Evolutionary conservation across 164 flowering plant genomes (phyloP).

Genomic region (Tetrastigma voinierianum): DNA sequence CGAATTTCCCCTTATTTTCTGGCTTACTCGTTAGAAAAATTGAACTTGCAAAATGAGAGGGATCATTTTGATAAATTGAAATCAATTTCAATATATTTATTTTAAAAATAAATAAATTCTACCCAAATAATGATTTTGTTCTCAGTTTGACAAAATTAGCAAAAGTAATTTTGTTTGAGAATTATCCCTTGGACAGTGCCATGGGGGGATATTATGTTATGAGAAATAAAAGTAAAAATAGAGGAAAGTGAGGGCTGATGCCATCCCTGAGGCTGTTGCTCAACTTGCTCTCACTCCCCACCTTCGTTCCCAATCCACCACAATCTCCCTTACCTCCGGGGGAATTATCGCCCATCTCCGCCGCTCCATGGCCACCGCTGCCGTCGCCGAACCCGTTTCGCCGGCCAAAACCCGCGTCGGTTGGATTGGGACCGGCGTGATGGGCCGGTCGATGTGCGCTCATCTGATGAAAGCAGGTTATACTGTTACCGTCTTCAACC

Average conservation of each 20-base stretch:
- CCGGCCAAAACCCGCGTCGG: conserved; percentile 74
- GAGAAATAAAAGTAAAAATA: too few relatives aligned
- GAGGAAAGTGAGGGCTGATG: not conserved
- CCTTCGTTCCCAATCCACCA: conserved; percentile 6
- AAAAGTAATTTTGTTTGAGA: too few relatives aligned
- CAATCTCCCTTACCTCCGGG: not conserved
- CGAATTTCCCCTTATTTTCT: too few relatives aligned
- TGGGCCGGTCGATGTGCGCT: conserved; percentile 90
- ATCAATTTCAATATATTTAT: too few relatives aligned
- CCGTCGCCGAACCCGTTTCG: conserved; percentile 31
- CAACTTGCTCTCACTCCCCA: conserved; percentile 7
- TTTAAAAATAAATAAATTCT: too few relatives aligned
- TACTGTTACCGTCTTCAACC: conserved; percentile 85
- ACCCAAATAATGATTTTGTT: too few relatives aligned
- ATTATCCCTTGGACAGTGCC: too few relatives aligned
- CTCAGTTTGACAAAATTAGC: too few relatives aligned
- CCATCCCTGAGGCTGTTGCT: not conserved
- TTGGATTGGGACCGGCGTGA: conserved; percentile 99
- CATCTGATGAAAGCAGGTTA: conserved; percentile 87
- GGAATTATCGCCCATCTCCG: conserved; percentile 10
- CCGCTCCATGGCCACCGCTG: conserved; percentile 52
- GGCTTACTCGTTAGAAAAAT: too few relatives aligned
- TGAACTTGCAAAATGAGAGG: too few relatives aligned
- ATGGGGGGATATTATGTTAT: too few relatives aligned
- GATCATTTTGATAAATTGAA: too few relatives aligned